Conservation (phyloP, 306 rosid genomes). For the Ziziphus jujuba region DNA sequence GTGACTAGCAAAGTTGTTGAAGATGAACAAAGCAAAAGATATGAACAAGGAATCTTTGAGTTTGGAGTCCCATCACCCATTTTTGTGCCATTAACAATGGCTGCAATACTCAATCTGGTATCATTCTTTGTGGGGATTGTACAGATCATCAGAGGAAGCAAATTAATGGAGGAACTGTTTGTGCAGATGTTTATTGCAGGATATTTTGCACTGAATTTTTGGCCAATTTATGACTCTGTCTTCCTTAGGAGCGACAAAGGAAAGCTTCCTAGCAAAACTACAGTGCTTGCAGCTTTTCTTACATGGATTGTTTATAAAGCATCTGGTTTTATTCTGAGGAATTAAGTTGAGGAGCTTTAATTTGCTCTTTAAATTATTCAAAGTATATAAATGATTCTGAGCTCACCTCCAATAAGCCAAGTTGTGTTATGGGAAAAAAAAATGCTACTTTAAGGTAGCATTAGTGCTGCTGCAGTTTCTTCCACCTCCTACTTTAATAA, state of each 20-base stretch:
- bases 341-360: neutral
- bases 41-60: constrained; percentile 29
- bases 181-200: constrained; percentile 27
- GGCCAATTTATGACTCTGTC: constrained; percentile 40
- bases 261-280: constrained; percentile 26
- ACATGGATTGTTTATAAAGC: neutral
- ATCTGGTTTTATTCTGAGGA: constrained; percentile 3
- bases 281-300: neutral
- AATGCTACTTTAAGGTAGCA: too few species aligned
- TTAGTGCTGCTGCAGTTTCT: too few species aligned
- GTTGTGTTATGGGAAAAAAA: too few species aligned
- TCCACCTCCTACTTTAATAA: too few species aligned
- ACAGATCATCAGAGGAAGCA: constrained; percentile 2
- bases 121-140: constrained; percentile 17
- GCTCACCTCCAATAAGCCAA: too few species aligned
- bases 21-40: constrained; percentile 42
- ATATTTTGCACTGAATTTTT: constrained; percentile 24
- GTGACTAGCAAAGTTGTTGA: constrained; percentile 44
- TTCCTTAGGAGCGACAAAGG: constrained; percentile 28
- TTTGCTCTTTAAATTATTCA: too few species aligned
- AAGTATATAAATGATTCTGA: too few species aligned
- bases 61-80: constrained; percentile 43
- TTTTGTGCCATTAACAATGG: constrained; percentile 33
- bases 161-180: constrained; percentile 9
- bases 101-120: constrained; percentile 33